Evolutionary conservation across 805 yeast species (phyloP).

Genomic region (Pichia kluyveri): DNA sequence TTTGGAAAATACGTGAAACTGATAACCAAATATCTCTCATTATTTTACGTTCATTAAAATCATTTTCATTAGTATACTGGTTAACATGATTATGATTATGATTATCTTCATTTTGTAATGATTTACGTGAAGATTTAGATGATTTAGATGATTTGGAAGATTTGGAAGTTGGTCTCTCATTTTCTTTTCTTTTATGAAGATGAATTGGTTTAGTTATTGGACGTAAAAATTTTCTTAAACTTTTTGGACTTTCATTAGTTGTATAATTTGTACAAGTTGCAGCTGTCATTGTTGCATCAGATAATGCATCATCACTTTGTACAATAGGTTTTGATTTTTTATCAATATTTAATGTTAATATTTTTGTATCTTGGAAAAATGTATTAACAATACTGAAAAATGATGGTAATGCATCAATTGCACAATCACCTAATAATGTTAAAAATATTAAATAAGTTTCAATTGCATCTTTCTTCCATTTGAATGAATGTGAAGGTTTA

Average conservation of each 20-base stretch:
- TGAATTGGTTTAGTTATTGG: too few relatives aligned
- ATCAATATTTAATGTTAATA: too few relatives aligned
- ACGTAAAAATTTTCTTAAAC: too few relatives aligned
- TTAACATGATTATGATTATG: too few relatives aligned
- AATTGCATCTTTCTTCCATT: constrained; percentile 38
- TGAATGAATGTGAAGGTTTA: not conserved
- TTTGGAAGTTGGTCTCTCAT: not conserved
- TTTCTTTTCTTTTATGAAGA: not conserved
- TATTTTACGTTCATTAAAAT: constrained; percentile 27
- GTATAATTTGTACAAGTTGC: too few relatives aligned
- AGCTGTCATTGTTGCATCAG: too few relatives aligned
- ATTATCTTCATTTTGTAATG: not conserved
- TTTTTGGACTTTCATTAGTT: too few relatives aligned
- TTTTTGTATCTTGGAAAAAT: constrained; percentile 8
- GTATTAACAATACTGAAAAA: constrained; percentile 50
- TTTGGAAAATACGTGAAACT: constrained; percentile 55
- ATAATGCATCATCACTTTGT: too few relatives aligned
- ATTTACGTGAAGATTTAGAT: not conserved
- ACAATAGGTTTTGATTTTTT: too few relatives aligned
- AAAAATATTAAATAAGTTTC: constrained; percentile 72
- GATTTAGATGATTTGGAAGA: not conserved
- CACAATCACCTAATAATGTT: constrained; percentile 53
- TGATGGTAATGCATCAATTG: constrained; percentile 40
- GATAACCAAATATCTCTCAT: constrained; percentile 68
- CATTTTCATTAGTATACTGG: not conserved